Conservation (phyloP, 257 asterid genomes). For the Salvia miltiorrhiza region DNA sequence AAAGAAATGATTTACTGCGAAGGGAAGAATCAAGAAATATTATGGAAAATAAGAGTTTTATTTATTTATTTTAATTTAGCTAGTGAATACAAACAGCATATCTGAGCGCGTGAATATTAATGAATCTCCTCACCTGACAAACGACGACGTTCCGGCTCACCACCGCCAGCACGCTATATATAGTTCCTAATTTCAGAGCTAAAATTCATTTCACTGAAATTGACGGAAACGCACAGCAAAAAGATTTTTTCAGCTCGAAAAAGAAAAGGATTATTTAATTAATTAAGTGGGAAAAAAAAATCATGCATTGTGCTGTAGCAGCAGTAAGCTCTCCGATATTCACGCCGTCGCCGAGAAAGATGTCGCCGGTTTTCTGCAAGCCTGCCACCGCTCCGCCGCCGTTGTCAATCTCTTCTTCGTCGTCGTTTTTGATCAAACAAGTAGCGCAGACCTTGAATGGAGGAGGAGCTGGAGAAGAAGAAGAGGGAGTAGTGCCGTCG, state of each 20-base stretch:
- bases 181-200: background rate
- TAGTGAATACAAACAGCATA: background rate
- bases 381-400: slow-evolving; percentile 42
- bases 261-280: background rate
- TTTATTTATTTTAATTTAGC: background rate
- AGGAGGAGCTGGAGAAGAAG: slow-evolving; percentile 20
- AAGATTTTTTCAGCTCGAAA: background rate
- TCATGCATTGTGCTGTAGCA: slow-evolving; percentile 56
- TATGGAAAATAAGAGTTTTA: background rate
- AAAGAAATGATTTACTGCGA: too few relatives aligned
- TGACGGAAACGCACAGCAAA: background rate
- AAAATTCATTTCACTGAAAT: slow-evolving; percentile 13
- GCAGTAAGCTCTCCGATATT: slow-evolving; percentile 50
- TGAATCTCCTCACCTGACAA: background rate
- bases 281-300: background rate
- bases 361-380: slow-evolving; percentile 49
- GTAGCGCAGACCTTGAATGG: slow-evolving; percentile 15
- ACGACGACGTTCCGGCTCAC: slow-evolving; percentile 26
- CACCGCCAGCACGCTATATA: slow-evolving; percentile 22
- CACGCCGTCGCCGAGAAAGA: slow-evolving; percentile 47
- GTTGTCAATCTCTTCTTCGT: slow-evolving; percentile 30
- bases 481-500: slow-evolving; percentile 25
- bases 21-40: too few relatives aligned
- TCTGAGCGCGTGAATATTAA: slow-evolving; percentile 10
- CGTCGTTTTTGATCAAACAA: slow-evolving; percentile 31